Evolutionary conservation across 75 land plant species (phyloP).

Genomic region (Sequoiadendron giganteum): DNA sequence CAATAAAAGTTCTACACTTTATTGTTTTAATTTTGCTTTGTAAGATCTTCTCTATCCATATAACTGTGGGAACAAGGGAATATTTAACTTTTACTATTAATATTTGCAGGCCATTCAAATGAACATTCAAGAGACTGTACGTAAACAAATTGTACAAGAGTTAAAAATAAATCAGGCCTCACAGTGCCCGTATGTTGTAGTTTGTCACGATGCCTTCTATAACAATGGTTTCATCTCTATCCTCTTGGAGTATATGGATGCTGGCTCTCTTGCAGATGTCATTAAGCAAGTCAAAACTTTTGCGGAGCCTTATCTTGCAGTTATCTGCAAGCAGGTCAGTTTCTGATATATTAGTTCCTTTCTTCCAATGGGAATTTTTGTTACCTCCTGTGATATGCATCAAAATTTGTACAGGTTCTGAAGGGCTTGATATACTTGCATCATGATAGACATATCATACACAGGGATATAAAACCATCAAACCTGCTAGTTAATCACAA

Average conservation of each 20-base stretch:
- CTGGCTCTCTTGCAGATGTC: constrained; percentile 72
- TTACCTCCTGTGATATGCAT: neutral
- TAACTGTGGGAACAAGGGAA: neutral
- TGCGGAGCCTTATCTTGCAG: constrained; percentile 66
- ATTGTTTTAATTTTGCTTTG: neutral
- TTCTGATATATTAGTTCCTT: neutral
- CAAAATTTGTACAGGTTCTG: constrained; percentile 47
- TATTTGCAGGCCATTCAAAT: constrained; percentile 66
- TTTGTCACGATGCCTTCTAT: constrained; percentile 69
- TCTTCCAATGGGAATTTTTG: neutral
- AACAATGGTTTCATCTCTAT: constrained; percentile 74
- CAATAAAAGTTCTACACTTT: neutral
- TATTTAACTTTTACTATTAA: neutral
- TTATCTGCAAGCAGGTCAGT: constrained; percentile 66
- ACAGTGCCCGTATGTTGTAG: constrained; percentile 54
- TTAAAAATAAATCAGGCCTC: constrained; percentile 70
- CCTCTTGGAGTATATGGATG: constrained; percentile 74
- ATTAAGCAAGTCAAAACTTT: constrained; percentile 49
- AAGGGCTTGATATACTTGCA: constrained; percentile 64
- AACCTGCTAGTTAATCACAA: constrained; percentile 63
- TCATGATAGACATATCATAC: constrained; percentile 66
- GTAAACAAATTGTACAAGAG: constrained; percentile 75
- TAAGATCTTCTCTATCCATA: constrained; percentile 1
- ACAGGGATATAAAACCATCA: constrained; percentile 77
- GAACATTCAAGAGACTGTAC: constrained; percentile 63